Evolutionary conservation across 1,284 basidiomycete species (phyloP), one percentile per base, ranked within the genome.

Genomic region (Pterulicium gracile): DNA sequence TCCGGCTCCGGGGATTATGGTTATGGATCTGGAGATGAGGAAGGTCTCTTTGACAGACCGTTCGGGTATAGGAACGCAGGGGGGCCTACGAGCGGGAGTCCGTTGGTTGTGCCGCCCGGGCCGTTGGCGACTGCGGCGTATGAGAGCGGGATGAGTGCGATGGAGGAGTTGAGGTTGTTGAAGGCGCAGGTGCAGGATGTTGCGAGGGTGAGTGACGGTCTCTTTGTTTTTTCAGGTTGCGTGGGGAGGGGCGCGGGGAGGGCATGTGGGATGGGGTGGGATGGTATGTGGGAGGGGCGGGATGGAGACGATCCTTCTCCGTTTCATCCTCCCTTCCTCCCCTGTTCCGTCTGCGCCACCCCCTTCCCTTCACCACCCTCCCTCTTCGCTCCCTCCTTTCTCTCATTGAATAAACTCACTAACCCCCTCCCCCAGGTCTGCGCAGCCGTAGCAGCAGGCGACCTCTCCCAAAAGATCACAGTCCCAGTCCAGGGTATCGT

Each of bases 401-500:
- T n/a, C n/a, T n/a, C n/a, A n/a, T n/a, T n/a, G n/a, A n/a, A n/a
- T n/a, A n/a, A n/a, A n/a, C n/a, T n/a, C n/a, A n/a, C n/a, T n/a
- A n/a, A n/a, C n/a, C n/a, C n/a, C n/a, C n/a, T 73, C 17, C 66
- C 70, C 1, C 75, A 92, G 32, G 94, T 98, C 23, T 97, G 94
- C 66, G 93, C 93, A 63, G 94, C 94, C 17, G 94, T 98, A 53
- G 95, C 95, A 0, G 75, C 82, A 18, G 94, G 94, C 23, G 95
- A 98, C 62, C 67, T 98, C 53, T 88, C 85, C 41, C 90, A 97
- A 68, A 95, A 96, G 71, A 96, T 98, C 54, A 94, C 89, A 36
- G 93, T 97, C 3, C 88, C 87, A 23, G 95, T 97, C 3, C 90
- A 97, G 63, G 94, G 94, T 53, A 87, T 88, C 49, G 90, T 95